A percentile compares a stretch with the other conserved stretches of the same genome.
phyloP scores from a whole-genome alignment of 495 filamentous ascomycete species.

The Lepraria neglecta region DNA sequence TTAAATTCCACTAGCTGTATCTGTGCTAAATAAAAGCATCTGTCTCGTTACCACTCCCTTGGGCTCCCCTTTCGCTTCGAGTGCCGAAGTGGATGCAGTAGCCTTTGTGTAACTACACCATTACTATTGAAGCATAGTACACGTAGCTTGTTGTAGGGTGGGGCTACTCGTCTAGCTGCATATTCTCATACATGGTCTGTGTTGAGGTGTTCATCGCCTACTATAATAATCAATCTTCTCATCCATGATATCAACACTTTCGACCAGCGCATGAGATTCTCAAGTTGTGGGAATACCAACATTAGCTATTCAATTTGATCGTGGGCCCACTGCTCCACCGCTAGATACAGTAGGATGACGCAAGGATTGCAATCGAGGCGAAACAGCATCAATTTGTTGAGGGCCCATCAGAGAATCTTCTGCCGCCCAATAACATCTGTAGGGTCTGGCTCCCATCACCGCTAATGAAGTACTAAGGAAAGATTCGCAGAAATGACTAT shows the following conservation, averaged over 20 bases:
- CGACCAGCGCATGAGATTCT: neutral
- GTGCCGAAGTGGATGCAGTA: conserved; percentile 14
- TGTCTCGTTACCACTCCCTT: conserved; percentile 13
- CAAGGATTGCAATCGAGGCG: neutral
- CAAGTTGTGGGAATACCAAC: neutral
- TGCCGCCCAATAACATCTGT: neutral
- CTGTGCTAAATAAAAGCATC: conserved; percentile 14
- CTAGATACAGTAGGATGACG: conserved; percentile 5
- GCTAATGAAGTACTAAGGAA: conserved; percentile 11
- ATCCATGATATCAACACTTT: neutral
- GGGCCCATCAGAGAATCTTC: neutral
- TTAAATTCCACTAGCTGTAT: no score
- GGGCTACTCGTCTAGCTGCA: conserved; percentile 3
- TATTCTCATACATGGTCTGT: neutral
- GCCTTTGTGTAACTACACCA: conserved; percentile 1
- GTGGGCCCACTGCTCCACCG: neutral
- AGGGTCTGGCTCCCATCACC: conserved; percentile 9
- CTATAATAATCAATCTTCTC: neutral
- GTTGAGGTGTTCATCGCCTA: neutral
- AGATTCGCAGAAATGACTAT: conserved; percentile 9
- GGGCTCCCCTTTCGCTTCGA: conserved; percentile 1
- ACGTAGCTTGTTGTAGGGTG: neutral
- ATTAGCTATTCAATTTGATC: conserved; percentile 3
- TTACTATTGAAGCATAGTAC: conserved; percentile 12
- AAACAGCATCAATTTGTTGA: conserved; percentile 1